Base-by-base conservation (phyloP, 1,284 basidiomycete species). In the Taiwanofungus camphoratus region DNA sequence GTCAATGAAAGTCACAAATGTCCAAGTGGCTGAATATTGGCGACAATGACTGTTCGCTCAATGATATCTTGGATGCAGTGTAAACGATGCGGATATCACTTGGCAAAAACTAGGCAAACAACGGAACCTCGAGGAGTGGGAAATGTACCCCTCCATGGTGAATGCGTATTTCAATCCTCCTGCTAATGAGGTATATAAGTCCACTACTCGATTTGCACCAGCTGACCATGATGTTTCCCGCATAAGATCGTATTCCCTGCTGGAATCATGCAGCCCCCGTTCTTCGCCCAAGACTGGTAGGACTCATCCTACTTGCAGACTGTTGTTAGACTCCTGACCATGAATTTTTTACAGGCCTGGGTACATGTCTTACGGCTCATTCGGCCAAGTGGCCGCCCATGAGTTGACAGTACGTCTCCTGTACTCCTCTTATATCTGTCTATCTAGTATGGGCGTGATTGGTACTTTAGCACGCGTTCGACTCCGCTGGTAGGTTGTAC, bases 161-260 rank as follows among this genome's bases (percentile, higher is more conserved):
- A 86, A 89, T 57, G 87, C 87, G 2, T 90, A 89, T 62, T 87
- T 82, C 64, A 84, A 84, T 50, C 87, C 88, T 8, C 79, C 83
- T 11, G 76, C 79, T 1, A 92, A 92, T 49, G 84, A 88, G 68
- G 84, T 86, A 46, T 24, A 63, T 40, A n/a, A n/a, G n/a, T n/a
- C n/a, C n/a, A n/a, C n/a, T n/a, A n/a, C n/a, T n/a, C n/a, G n/a
- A n/a, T n/a, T n/a, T n/a, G n/a, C n/a, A n/a, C n/a, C n/a, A 5
- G 36, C 16, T 26, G 6, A 24, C 15, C 18, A 2, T 36, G 42
- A 32, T 16, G 56, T 51, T 27, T 7, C 26, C 8, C 13, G 27
- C 52, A 52, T 42, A 67, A 95, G 83, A 95, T 97, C 46, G 91
- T 94, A 13, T 97, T 99, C 73, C 94, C 95, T 3, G 95, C 95